Percentiles rank a stretch among this genome's conserved stretches.
phyloP scores from a whole-genome alignment of 805 yeast species.

The Pichia californica region DNA sequence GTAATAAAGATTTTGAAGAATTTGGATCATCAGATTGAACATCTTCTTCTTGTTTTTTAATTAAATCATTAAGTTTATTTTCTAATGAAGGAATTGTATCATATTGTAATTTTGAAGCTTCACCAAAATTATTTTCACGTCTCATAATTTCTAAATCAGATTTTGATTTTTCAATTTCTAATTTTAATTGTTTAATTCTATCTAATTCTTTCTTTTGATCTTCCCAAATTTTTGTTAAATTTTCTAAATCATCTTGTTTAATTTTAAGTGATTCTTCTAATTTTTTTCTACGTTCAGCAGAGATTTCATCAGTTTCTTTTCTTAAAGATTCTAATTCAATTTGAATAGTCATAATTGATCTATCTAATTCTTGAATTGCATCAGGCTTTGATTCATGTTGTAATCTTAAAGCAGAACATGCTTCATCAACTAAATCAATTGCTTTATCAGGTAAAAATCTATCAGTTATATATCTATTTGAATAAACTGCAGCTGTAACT shows the following conservation, averaged over 20 bases:
- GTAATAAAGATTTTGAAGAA: constrained; percentile 41
- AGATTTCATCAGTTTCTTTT: constrained; percentile 84
- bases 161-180: constrained; percentile 76
- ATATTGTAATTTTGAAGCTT: constrained; percentile 86
- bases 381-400: constrained; percentile 98
- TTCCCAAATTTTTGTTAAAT: constrained; percentile 84
- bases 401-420: constrained; percentile 87
- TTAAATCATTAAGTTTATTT: constrained; percentile 44
- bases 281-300: constrained; percentile 69
- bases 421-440: constrained; percentile 90
- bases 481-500: constrained; percentile 90
- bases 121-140: constrained; percentile 78
- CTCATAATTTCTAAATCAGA: constrained; percentile 77
- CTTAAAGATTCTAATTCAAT: constrained; percentile 91
- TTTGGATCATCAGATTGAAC: constrained; percentile 27
- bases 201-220: constrained; percentile 72
- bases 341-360: constrained; percentile 87
- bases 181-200: constrained; percentile 69
- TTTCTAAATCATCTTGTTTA: constrained; percentile 58
- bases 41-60: constrained; percentile 25
- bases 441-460: constrained; percentile 97
- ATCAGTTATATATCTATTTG: constrained; percentile 89
- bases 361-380: constrained; percentile 80
- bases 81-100: constrained; percentile 79
- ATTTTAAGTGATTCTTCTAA: constrained; percentile 59